Conservation (phyloP, 345 rosid genomes). For the Gossypium raimondii region DNA sequence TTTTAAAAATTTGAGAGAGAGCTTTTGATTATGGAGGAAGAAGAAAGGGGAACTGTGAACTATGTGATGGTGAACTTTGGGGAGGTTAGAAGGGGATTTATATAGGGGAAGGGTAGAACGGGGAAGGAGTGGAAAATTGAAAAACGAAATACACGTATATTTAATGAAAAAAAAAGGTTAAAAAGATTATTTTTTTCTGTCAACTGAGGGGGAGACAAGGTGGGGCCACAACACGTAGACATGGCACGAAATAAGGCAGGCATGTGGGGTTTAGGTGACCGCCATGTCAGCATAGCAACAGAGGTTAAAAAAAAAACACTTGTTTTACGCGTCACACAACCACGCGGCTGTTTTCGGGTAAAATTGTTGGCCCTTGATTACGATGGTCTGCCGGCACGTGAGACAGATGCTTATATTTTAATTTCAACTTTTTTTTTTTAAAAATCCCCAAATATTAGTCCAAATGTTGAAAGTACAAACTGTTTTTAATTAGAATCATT, state of each 20-base stretch:
- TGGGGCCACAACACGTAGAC: constrained; percentile 47
- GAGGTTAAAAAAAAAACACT: background rate
- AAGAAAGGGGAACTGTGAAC: background rate
- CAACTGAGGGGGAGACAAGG: constrained; percentile 31
- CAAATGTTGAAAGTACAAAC: background rate
- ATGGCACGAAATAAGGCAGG: constrained; percentile 43
- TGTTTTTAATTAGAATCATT: background rate
- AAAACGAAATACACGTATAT: background rate
- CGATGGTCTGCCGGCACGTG: constrained; percentile 36
- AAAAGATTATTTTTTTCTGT: background rate
- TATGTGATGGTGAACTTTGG: constrained; percentile 5
- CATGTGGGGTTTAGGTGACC: constrained; percentile 74
- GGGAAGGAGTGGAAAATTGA: background rate
- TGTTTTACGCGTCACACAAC: constrained; percentile 27
- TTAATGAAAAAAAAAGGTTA: background rate
- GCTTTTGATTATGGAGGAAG: background rate
- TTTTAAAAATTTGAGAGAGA: too few relatives aligned
- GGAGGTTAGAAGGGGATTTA: constrained; percentile 22
- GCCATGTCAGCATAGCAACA: constrained; percentile 49
- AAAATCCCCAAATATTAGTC: background rate
- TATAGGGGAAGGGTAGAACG: constrained; percentile 32
- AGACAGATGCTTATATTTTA: constrained; percentile 20
- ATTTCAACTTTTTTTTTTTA: background rate
- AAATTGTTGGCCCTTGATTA: constrained; percentile 35
- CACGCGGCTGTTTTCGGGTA: constrained; percentile 42